Evolutionary conservation across 495 filamentous ascomycete genomes (phyloP).

Genomic region (Daldinia bambusicola): DNA sequence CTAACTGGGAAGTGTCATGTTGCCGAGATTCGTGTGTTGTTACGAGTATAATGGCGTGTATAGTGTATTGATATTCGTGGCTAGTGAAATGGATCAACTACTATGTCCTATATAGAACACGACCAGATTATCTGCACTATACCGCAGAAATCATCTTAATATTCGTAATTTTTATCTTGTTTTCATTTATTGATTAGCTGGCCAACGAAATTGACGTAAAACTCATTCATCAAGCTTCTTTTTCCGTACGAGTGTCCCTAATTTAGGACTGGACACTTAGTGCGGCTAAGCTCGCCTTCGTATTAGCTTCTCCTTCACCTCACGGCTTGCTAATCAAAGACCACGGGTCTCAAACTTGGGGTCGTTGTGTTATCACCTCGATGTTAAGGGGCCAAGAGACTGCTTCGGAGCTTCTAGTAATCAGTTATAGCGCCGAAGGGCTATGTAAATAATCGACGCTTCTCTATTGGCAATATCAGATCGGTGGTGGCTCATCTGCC

Average conservation of each 20-base stretch:
- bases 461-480: slow-evolving; percentile 26
- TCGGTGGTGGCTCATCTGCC: slow-evolving; percentile 45
- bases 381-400: neutral
- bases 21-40: neutral
- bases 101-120: neutral
- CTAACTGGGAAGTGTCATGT: no score
- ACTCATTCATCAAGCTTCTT: neutral
- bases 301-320: neutral
- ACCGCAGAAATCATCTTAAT: neutral
- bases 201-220: neutral
- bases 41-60: neutral
- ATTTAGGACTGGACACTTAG: neutral
- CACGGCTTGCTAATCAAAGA: no score
- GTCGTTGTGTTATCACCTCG: neutral
- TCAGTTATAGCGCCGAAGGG: neutral
- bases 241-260: neutral
- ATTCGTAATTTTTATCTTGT: neutral
- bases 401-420: neutral
- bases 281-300: neutral
- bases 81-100: neutral
- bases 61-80: neutral
- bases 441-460: neutral
- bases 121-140: neutral
- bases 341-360: neutral
- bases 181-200: neutral